These are phyloP conservation scores for Paramecium sonneborni DNA, from an alignment of 73 alveolate genomes.

Conservation along the genomic window DNA sequence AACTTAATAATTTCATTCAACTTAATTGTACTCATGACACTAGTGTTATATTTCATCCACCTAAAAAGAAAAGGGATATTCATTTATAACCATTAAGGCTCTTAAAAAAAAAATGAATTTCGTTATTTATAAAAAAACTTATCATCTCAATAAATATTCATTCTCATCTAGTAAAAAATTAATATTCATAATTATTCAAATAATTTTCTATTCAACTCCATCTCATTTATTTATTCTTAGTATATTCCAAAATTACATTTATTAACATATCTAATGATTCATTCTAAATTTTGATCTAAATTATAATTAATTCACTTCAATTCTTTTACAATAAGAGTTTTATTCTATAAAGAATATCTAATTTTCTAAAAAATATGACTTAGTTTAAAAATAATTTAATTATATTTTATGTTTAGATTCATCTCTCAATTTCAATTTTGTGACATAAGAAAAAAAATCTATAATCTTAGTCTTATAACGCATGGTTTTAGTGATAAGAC, in stretches of 20 bases:
- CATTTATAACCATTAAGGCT: background rate
- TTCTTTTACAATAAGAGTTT: background rate
- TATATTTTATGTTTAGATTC: background rate
- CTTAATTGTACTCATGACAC: background rate
- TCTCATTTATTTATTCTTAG: no score
- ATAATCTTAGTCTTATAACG: background rate
- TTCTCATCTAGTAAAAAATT: background rate
- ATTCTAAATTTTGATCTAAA: no score
- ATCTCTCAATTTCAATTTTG: background rate
- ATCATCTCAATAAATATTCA: background rate
- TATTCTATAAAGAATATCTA: background rate
- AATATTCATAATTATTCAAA: background rate
- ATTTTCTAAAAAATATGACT: no score
- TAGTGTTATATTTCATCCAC: background rate
- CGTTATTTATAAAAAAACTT: background rate
- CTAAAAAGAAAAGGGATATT: background rate
- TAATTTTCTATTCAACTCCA: no score
- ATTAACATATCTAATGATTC: no score
- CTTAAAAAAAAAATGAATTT: background rate
- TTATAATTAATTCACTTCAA: no score
- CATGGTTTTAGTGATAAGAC: constrained; percentile 62
- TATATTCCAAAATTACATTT: no score
- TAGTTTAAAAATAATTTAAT: background rate
- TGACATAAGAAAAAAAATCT: background rate
- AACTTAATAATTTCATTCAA: background rate